phyloP scores from a whole-genome alignment of 1,284 basidiomycete species.

The Pisolithus thermaeus region DNA sequence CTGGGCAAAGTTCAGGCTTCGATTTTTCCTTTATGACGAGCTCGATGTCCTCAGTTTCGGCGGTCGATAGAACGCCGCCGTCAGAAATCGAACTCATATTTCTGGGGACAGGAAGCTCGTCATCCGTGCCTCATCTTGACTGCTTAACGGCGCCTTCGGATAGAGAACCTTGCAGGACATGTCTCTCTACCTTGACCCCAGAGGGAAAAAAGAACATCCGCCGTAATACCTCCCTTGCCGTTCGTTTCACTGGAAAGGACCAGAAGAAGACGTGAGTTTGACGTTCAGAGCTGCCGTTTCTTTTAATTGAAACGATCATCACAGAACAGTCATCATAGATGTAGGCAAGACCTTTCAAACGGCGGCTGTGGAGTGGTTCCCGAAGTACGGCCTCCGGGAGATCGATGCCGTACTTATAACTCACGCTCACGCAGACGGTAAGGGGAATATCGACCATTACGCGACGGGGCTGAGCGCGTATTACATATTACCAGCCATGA shows the following conservation, averaged over 20 bases:
- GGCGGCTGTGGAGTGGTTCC: slow-evolving; percentile 76
- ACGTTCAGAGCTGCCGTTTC: slow-evolving; percentile 1
- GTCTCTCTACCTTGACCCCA: slow-evolving; percentile 56
- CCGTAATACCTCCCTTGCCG: slow-evolving; percentile 66
- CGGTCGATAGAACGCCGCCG: not conserved
- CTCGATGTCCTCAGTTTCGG: not conserved
- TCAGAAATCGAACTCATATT: slow-evolving; percentile 55
- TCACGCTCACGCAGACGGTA: slow-evolving; percentile 76
- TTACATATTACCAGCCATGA: slow-evolving; percentile 52
- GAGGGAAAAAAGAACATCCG: slow-evolving; percentile 72
- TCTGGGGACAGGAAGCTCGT: slow-evolving; percentile 72
- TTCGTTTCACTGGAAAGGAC: slow-evolving; percentile 48
- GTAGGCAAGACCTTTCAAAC: slow-evolving; percentile 77
- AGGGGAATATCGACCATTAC: slow-evolving; percentile 15
- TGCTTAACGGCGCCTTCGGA: slow-evolving; percentile 57
- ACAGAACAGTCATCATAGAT: slow-evolving; percentile 71
- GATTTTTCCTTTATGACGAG: not conserved
- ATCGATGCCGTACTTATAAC: slow-evolving; percentile 79
- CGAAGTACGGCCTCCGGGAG: slow-evolving; percentile 61
- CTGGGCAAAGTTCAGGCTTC: not conserved
- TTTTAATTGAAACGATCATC: not conserved
- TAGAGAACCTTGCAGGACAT: slow-evolving; percentile 51
- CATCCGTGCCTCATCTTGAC: slow-evolving; percentile 56
- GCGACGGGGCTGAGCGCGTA: not conserved
- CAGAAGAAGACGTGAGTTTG: slow-evolving; percentile 48